phyloP scores from a whole-genome alignment of 495 filamentous ascomycete genomes.

The Aspergillus hancockii region DNA sequence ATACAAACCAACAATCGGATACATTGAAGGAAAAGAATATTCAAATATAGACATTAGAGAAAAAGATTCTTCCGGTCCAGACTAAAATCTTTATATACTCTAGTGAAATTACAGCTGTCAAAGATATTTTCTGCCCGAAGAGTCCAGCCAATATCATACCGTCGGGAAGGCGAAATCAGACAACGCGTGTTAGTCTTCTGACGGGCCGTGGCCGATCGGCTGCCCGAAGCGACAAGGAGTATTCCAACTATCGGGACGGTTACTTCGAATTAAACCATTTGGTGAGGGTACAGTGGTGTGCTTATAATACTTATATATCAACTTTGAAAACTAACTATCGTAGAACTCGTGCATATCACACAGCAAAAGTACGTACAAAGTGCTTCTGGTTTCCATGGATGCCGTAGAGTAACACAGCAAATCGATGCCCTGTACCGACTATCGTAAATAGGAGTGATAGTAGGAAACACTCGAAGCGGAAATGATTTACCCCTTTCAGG shows the following conservation, averaged over 20 bases:
- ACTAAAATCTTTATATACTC: slow-evolving; percentile 1
- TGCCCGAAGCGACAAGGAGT: background rate
- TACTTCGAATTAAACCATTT: too few relatives aligned
- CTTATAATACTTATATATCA: too few relatives aligned
- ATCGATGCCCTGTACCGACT: too few relatives aligned
- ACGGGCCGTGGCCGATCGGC: slow-evolving; percentile 9
- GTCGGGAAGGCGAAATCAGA: slow-evolving; percentile 5
- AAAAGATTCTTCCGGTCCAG: background rate
- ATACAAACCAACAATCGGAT: background rate
- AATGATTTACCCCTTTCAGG: slow-evolving; percentile 22
- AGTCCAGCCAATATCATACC: slow-evolving; percentile 2
- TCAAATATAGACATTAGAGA: background rate
- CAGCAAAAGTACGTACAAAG: background rate
- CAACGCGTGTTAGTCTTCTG: slow-evolving; percentile 1
- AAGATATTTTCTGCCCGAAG: background rate
- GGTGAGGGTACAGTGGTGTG: too few relatives aligned
- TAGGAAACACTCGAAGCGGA: slow-evolving; percentile 13
- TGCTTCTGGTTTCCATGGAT: background rate
- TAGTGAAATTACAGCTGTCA: background rate
- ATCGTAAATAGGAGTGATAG: too few relatives aligned
- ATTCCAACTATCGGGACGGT: background rate
- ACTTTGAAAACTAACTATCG: too few relatives aligned
- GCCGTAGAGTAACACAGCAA: background rate
- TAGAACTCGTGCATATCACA: too few relatives aligned
- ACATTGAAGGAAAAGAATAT: background rate